Conservation (phyloP, 257 asterid species). For the Ocimum tenuiflorum region DNA sequence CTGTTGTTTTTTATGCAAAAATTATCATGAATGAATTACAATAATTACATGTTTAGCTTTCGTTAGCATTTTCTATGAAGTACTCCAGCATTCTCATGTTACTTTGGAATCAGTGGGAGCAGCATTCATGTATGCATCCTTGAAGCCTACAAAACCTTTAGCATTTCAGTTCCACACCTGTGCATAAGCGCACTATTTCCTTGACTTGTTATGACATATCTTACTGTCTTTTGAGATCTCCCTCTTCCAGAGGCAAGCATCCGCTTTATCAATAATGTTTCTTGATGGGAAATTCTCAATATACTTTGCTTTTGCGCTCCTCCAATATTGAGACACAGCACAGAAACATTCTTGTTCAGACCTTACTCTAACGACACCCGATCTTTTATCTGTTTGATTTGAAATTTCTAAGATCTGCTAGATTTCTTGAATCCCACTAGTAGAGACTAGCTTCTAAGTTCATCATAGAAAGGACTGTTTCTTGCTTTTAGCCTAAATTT, state of each 20-base stretch:
- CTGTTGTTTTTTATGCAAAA: not conserved
- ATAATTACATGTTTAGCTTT: constrained; percentile 4
- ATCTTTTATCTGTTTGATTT: not conserved
- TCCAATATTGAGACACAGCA: not conserved
- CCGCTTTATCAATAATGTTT: not conserved
- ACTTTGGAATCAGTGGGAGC: not conserved
- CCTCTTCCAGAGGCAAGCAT: not conserved
- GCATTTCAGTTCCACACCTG: not conserved
- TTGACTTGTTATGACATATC: not conserved
- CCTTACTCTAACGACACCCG: not conserved
- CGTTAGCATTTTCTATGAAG: constrained; percentile 1
- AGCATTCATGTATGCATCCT: not conserved
- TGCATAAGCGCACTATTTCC: not conserved
- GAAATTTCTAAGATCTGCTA: not conserved
- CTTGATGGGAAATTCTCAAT: not conserved
- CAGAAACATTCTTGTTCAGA: not conserved
- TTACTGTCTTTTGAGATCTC: not conserved
- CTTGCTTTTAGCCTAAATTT: not conserved
- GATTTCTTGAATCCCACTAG: not conserved
- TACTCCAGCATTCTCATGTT: not conserved
- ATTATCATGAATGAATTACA: not conserved
- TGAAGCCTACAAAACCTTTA: not conserved
- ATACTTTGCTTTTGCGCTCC: not conserved
- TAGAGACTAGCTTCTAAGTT: not conserved
- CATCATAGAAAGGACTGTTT: not conserved